Evolutionary conservation across 2,329 filamentous ascomycete species (phyloP), one percentile per base, ranked within the genome.

Genomic region (Aspergillus calidoustus): DNA sequence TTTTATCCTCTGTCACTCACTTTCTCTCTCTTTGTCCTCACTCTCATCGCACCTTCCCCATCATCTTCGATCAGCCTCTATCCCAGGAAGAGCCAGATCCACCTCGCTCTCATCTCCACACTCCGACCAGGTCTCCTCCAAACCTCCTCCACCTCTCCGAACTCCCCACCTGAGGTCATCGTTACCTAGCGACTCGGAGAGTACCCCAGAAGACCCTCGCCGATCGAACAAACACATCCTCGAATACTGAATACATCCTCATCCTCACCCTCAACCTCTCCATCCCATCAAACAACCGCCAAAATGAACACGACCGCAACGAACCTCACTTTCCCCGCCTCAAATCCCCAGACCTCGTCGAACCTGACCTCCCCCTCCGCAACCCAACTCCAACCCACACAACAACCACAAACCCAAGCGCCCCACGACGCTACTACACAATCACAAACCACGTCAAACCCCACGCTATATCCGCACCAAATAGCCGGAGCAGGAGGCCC

Each of bases 401-500:
- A 34, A 54, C 57, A 47, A 49, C 23, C 31, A 13, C 57, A 49
- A 7, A 50, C 23, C 53, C 53, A 54, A 44, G 52, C 34, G 17
- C 19, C 50, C 17, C 54, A 53, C 5, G 43, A 47, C 11, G 23
- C 31, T 8, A n/a, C 57, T 8, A n/a, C 57, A 54, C 49, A 59
- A 25, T 44, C 62, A 41, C 50, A 60, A 31, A 50, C 46, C 17
- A 50, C 49, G 23, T 59, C 59, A 9, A 50, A 68, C 25, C 65
- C 54, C 63, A 55, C 51, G 19, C 64, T 47, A 48, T 73, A 71
- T 51, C 69, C 71, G 7, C 69, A 74, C 28, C 66, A 70, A 51
- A 66, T 72, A 46, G 57, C 64, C 34, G 67, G 66, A 1, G 56
- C 69, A 4, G 76, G 74, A 6, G 76, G 75, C 7, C 74, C 76